These are phyloP conservation scores for Hyaloscypha finlandica DNA, from an alignment of 495 filamentous ascomycete genomes.

Conservation along the genomic window DNA sequence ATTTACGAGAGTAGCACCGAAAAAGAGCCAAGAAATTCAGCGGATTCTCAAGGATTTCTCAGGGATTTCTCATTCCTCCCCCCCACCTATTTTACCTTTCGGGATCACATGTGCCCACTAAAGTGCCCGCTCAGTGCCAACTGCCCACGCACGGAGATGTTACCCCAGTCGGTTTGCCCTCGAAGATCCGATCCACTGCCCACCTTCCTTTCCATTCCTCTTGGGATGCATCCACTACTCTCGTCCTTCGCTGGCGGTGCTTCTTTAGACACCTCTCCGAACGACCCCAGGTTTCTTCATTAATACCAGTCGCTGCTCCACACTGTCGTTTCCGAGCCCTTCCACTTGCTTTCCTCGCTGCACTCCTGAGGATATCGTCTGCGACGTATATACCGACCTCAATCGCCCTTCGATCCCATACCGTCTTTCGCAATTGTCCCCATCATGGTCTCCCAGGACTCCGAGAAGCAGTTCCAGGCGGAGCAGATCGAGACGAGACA, in stretches of 20 bases:
- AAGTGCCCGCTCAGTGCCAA: neutral
- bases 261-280: neutral
- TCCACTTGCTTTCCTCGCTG: neutral
- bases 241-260: neutral
- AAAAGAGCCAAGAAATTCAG: neutral
- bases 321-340: conserved; percentile 12
- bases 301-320: conserved; percentile 17
- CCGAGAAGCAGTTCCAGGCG: conserved; percentile 16
- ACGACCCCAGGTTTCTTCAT: conserved; percentile 22
- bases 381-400: conserved; percentile 4
- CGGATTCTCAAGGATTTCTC: neutral
- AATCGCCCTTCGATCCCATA: neutral
- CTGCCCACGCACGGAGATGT: conserved; percentile 14
- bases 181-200: conserved; percentile 1
- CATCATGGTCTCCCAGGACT: conserved; percentile 15
- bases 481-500: conserved; percentile 19
- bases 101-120: conserved; percentile 12
- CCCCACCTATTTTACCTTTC: neutral
- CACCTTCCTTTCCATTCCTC: conserved; percentile 2
- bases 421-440: neutral
- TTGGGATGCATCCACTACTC: neutral
- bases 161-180: conserved; percentile 26
- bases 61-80: neutral
- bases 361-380: conserved; percentile 15
- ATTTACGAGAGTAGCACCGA: neutral